These are phyloP conservation scores for Pythium dissimile DNA, from an alignment of 352 stramenopile genomes.

Conservation along the genomic window DNA sequence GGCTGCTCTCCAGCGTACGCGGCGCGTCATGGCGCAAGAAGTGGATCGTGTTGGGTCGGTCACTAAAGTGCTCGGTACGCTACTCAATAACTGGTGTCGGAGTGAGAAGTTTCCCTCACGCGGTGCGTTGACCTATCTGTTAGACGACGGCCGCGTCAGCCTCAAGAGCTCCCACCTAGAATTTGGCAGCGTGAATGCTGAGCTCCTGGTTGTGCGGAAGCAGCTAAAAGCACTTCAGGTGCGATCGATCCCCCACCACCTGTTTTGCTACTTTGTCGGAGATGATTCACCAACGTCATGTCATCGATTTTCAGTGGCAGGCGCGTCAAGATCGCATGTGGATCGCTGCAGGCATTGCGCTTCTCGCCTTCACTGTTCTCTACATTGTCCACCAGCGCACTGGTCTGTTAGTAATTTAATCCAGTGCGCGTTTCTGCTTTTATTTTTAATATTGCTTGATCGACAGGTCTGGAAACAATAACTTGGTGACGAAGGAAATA, in stretches of 20 bases:
- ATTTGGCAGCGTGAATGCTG: conserved; percentile 48
- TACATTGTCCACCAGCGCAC: conserved; percentile 80
- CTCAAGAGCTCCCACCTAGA: conserved; percentile 64
- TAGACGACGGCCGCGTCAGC: conserved; percentile 53
- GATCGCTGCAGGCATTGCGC: conserved; percentile 59
- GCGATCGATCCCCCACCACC: too few species aligned
- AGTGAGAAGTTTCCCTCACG: too few species aligned
- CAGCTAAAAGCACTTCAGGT: conserved; percentile 53
- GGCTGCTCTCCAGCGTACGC: conserved; percentile 59
- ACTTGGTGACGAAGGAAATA: too few species aligned
- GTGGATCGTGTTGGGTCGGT: conserved; percentile 65
- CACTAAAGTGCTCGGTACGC: conserved; percentile 51
- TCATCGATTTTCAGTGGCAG: conserved; percentile 58
- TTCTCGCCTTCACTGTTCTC: conserved; percentile 60
- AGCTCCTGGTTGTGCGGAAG: conserved; percentile 55
- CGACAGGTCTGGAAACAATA: too few species aligned
- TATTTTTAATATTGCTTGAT: background rate
- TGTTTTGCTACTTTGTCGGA: too few species aligned
- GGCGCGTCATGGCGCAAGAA: conserved; percentile 66
- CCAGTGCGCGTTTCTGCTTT: background rate
- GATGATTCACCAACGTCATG: too few species aligned
- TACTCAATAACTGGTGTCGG: too few species aligned
- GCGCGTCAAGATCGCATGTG: conserved; percentile 73
- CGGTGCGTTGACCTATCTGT: background rate
- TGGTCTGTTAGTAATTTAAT: conserved; percentile 59